Evolutionary conservation across 1,139 yeast species (phyloP).

Genomic region (Wickerhamomyces sp.): DNA sequence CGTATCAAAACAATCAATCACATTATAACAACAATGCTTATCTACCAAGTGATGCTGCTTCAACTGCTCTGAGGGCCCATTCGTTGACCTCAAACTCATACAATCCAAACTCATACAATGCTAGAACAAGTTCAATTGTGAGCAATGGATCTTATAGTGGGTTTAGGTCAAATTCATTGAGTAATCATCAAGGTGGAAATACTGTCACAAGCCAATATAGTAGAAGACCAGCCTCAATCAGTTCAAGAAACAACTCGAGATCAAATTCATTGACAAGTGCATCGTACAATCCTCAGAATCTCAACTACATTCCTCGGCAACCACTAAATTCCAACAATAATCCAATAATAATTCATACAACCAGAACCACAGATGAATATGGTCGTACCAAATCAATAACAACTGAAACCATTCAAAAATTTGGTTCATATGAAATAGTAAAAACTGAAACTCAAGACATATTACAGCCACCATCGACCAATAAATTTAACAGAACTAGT

Average conservation of each 20-base stretch:
- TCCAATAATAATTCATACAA: constrained; percentile 20
- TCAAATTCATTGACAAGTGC: constrained; percentile 1
- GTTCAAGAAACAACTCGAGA: background rate
- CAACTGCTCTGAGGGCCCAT: constrained; percentile 10
- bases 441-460: constrained; percentile 17
- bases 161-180: constrained; percentile 2
- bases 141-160: constrained; percentile 1
- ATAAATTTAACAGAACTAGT: background rate
- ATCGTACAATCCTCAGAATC: background rate
- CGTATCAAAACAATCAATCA: constrained; percentile 2
- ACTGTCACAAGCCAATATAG: background rate
- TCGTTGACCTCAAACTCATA: constrained; percentile 3
- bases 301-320: background rate
- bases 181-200: background rate
- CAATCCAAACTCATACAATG: background rate
- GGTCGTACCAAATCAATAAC: constrained; percentile 26
- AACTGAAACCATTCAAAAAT: constrained; percentile 24
- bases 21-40: background rate
- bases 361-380: constrained; percentile 24
- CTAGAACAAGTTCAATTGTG: constrained; percentile 1
- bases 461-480: constrained; percentile 3
- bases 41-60: constrained; percentile 12
- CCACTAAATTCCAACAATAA: background rate
- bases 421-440: constrained; percentile 24
- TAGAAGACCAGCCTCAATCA: background rate